A percentile compares a stretch with the other conserved stretches of the same genome.
phyloP scores from a whole-genome alignment of 2,329 filamentous ascomycete genomes.

The Pleurostoma richardsiae region DNA sequence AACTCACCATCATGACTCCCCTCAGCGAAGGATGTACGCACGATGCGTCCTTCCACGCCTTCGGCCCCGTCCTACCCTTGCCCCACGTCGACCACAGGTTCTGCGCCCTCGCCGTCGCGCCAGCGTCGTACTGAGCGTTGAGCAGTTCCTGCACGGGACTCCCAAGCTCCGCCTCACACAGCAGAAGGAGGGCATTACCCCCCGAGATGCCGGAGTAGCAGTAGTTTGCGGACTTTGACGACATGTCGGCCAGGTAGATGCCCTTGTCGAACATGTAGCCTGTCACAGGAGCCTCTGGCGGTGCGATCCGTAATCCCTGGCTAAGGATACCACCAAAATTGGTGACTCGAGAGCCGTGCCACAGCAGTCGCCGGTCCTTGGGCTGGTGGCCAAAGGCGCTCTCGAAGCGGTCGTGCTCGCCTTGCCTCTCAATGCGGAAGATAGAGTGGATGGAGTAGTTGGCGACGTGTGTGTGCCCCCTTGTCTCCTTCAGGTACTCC shows the following conservation, averaged over 20 bases:
- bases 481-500: slow-evolving; percentile 62
- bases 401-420: slow-evolving; percentile 66
- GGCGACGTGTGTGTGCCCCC: slow-evolving; percentile 60
- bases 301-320: slow-evolving; percentile 85
- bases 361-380: slow-evolving; percentile 69
- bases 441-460: slow-evolving; percentile 64
- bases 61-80: slow-evolving; percentile 59
- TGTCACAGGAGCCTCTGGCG: slow-evolving; percentile 71
- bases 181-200: slow-evolving; percentile 68
- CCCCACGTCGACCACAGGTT: slow-evolving; percentile 67
- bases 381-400: slow-evolving; percentile 44
- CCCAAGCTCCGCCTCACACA: slow-evolving; percentile 82
- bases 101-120: slow-evolving; percentile 51
- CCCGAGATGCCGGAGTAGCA: slow-evolving; percentile 59
- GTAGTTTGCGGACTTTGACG: slow-evolving; percentile 77
- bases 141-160: slow-evolving; percentile 64
- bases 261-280: slow-evolving; percentile 92
- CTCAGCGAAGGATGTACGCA: slow-evolving; percentile 59
- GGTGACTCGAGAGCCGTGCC: slow-evolving; percentile 80
- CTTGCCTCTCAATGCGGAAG: slow-evolving; percentile 74
- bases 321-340: slow-evolving; percentile 86
- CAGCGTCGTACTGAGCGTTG: slow-evolving; percentile 56
- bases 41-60: slow-evolving; percentile 69
- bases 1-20: slow-evolving; percentile 65
- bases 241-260: slow-evolving; percentile 83